Evolutionary conservation across 352 stramenopile species (phyloP).

Genomic region (Plasmopara muralis): DNA sequence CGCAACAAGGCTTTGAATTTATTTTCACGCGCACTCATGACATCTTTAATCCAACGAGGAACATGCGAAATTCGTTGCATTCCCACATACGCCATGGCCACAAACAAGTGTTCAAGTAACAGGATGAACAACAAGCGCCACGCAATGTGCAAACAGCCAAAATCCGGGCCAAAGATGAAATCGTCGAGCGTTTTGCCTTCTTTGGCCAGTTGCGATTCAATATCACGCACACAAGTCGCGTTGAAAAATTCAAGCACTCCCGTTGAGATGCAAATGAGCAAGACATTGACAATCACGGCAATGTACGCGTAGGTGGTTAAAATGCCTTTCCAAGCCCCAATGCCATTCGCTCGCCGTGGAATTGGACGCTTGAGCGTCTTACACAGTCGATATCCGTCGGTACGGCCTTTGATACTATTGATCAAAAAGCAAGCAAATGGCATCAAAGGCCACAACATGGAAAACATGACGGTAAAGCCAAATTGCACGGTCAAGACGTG

Average conservation of each 20-base stretch:
- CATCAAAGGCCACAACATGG: slow-evolving; percentile 72
- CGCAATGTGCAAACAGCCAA: slow-evolving; percentile 51
- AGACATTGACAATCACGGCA: slow-evolving; percentile 61
- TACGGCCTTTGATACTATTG: slow-evolving; percentile 61
- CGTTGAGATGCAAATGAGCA: slow-evolving; percentile 69
- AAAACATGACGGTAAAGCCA: slow-evolving; percentile 78
- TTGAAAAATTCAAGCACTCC: slow-evolving; percentile 66
- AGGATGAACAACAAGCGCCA: slow-evolving; percentile 57
- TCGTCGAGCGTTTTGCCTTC: slow-evolving; percentile 59
- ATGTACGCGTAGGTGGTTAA: slow-evolving; percentile 55
- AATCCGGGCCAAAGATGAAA: slow-evolving; percentile 59
- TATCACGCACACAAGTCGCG: slow-evolving; percentile 45
- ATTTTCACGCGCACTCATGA: slow-evolving; percentile 53
- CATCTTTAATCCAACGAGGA: slow-evolving; percentile 40
- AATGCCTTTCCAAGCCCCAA: slow-evolving; percentile 62
- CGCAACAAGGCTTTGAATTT: slow-evolving; percentile 59
- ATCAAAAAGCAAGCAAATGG: slow-evolving; percentile 65
- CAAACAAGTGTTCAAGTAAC: slow-evolving; percentile 46
- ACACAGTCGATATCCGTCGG: slow-evolving; percentile 58
- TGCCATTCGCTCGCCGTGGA: slow-evolving; percentile 62
- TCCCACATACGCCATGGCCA: slow-evolving; percentile 44
- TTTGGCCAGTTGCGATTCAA: slow-evolving; percentile 47
- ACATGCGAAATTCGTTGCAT: slow-evolving; percentile 50
- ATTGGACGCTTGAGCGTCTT: slow-evolving; percentile 69
- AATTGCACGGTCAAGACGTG: slow-evolving; percentile 65